Percentiles rank a stretch among this genome's conserved stretches.
phyloP scores from a whole-genome alignment of 306 rosid species.

The Begonia peltatifolia region DNA sequence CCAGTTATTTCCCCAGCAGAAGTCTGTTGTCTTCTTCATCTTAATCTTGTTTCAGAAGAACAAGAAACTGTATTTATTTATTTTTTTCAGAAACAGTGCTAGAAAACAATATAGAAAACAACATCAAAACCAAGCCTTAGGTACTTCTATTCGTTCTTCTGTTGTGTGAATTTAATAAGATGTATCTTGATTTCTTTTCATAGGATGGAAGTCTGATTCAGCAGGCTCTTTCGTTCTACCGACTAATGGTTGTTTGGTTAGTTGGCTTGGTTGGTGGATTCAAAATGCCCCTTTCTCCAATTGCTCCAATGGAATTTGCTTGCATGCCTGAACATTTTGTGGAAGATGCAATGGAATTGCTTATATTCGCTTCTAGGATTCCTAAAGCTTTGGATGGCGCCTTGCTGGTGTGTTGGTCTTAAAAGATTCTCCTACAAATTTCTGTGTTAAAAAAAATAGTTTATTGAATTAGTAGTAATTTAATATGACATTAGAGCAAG shows the following conservation, averaged over 20 bases:
- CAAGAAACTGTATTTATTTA: too few species aligned
- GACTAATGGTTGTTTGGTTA: conserved; percentile 85
- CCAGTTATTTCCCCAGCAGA: too few species aligned
- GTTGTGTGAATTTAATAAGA: not conserved
- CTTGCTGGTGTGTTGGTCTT: conserved; percentile 37
- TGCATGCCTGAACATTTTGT: conserved; percentile 96
- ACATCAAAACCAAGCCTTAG: too few species aligned
- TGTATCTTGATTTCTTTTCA: conserved; percentile 11
- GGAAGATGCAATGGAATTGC: conserved; percentile 97
- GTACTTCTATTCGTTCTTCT: not conserved
- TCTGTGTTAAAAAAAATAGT: too few species aligned
- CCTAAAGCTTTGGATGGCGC: conserved; percentile 94
- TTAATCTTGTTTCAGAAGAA: too few species aligned
- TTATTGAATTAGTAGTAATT: too few species aligned
- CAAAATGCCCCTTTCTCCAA: conserved; percentile 82
- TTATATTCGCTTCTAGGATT: conserved; percentile 89
- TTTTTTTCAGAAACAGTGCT: too few species aligned
- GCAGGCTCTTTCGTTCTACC: conserved; percentile 68
- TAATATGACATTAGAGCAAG: too few species aligned
- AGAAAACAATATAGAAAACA: too few species aligned
- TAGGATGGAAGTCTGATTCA: conserved; percentile 78
- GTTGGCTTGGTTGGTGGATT: conserved; percentile 94
- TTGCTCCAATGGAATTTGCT: conserved; percentile 78
- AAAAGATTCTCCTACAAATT: too few species aligned
- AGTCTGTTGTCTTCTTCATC: too few species aligned